A percentile compares a stretch with the other conserved stretches of the same genome.
These are phyloP conservation scores for Phycomyces blakesleeanus DNA, from an alignment of 192 early-diverging fungal genomes.

Conservation along the genomic window DNA sequence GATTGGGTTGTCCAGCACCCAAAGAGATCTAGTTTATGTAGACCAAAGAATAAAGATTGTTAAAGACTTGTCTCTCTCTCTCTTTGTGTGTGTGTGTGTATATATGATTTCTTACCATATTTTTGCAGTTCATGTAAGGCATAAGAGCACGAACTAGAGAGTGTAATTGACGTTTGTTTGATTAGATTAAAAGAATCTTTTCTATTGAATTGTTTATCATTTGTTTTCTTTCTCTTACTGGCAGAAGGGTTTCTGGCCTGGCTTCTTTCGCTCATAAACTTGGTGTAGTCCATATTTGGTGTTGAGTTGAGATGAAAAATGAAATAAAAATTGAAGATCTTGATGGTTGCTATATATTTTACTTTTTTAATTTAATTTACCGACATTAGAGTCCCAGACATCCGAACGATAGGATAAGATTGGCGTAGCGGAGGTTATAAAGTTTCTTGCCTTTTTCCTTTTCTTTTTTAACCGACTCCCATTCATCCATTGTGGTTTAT, in stretches of 20 bases:
- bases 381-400: background rate
- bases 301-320: background rate
- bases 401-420: background rate
- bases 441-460: no score
- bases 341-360: background rate
- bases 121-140: slow-evolving; percentile 18
- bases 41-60: background rate
- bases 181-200: no score
- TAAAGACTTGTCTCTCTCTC: no score
- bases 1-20: slow-evolving; percentile 69
- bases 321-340: background rate
- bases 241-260: slow-evolving; percentile 41
- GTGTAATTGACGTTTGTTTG: no score
- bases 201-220: background rate
- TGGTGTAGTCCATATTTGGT: slow-evolving; percentile 31
- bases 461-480: no score
- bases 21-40: slow-evolving; percentile 53
- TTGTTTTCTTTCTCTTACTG: slow-evolving; percentile 36
- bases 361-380: background rate
- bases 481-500: no score
- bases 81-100: background rate
- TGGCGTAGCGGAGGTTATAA: background rate
- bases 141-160: slow-evolving; percentile 31
- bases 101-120: slow-evolving; percentile 9
- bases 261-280: slow-evolving; percentile 39